Conservation (phyloP, 495 filamentous ascomycete genomes). For the Mytilinidion resinicola region DNA sequence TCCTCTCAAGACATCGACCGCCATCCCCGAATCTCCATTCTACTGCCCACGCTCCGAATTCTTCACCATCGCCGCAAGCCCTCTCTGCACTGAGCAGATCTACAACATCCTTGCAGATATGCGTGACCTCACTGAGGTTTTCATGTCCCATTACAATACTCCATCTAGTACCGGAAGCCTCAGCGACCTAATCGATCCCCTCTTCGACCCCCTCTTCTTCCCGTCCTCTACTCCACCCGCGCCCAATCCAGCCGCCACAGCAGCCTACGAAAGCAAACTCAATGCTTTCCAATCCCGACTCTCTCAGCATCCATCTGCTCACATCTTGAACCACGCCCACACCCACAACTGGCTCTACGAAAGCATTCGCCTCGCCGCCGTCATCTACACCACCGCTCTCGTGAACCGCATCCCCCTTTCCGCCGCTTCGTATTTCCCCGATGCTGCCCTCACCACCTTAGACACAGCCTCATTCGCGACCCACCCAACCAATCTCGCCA, state of each 20-base stretch:
- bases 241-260: not conserved
- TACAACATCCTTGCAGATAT: conserved; percentile 20
- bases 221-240: not conserved
- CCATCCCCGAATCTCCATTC: conserved; percentile 21
- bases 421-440: conserved; percentile 3
- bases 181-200: too few relatives aligned
- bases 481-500: conserved; percentile 1
- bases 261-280: conserved; percentile 10
- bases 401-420: conserved; percentile 16
- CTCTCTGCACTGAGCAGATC: conserved; percentile 9
- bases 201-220: not conserved
- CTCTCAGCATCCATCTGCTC: conserved; percentile 13
- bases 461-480: not conserved
- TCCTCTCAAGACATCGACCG: not conserved
- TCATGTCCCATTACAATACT: conserved; percentile 2
- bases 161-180: too few relatives aligned
- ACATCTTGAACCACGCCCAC: conserved; percentile 1
- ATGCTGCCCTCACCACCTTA: not conserved
- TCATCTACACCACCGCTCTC: conserved; percentile 21
- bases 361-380: conserved; percentile 16
- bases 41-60: conserved; percentile 15
- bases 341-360: conserved; percentile 25
- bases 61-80: conserved; percentile 6
- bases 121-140: conserved; percentile 20
- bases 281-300: conserved; percentile 9